Base-by-base conservation (phyloP, 768 basidiomycete genomes). In the Myochromella boudieri region DNA sequence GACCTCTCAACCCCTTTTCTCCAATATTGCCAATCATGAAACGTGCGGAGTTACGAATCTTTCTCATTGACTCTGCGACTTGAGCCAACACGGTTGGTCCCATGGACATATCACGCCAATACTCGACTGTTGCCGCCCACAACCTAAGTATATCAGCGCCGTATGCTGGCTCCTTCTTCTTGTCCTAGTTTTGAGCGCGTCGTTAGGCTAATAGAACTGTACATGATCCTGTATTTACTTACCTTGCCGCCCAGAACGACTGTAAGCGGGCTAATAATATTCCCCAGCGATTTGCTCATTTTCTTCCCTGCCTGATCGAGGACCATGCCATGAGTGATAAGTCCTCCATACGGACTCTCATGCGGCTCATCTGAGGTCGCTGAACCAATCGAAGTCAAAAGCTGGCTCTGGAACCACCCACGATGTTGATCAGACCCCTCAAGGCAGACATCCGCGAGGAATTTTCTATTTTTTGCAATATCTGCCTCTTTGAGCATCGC, bases 361-460 rank as follows among this genome's bases (percentile, higher is more conserved):
- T 82, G 56, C 32, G 49, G 63, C 47, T 57, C 54, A 17, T 58
- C 49, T 9, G 62, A 48, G 7, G 66, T 54, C 2, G 70, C 66
- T 15, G 80, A 70, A 2, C 82, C 81, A 15, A 95, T 68, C 8
- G 83, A 79, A 3, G 97, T 98, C 37, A 99, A 70, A 21, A 99
- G 68, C 54, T 91, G 87, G 47, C 92, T 95, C 67, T 99, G 97
- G 74, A 99, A 99, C 95, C 95, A 99, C 7, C 95, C 95, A 6
- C 95, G 85, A 65, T 99, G 95, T 64, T 98, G 95, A 66, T 99
- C 95, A 1, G 90, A 88, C 11, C 97, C 97, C 60, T 99, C 95
- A 22, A 99, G 69, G 60, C 91, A 95, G 22, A 97, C 75, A 58
- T 98, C 94, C 1, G 94, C 90, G 33, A 72, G 68, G 42, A 76